Conservation (phyloP, 2,329 filamentous ascomycete genomes). For the Aureobasidium sp. region DNA sequence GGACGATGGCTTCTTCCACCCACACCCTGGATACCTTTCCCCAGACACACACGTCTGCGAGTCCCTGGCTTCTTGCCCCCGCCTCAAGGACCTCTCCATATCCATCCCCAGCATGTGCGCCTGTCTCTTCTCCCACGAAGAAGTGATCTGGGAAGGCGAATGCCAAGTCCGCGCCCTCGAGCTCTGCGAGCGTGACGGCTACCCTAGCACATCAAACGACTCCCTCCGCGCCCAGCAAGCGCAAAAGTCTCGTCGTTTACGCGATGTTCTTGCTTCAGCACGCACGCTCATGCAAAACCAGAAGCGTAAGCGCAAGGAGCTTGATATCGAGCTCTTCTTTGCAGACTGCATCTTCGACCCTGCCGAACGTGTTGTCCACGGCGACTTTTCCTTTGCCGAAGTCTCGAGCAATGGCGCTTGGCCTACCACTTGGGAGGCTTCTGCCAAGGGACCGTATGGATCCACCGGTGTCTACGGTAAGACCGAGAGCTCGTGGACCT, state of each 20-base stretch:
- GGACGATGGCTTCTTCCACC: slow-evolving; percentile 44
- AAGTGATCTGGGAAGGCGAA: slow-evolving; percentile 39
- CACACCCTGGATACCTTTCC: slow-evolving; percentile 36
- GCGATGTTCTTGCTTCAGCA: slow-evolving; percentile 33
- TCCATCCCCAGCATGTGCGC: slow-evolving; percentile 42
- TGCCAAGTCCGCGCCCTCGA: slow-evolving; percentile 43
- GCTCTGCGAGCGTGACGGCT: slow-evolving; percentile 29
- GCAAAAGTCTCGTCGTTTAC: slow-evolving; percentile 25
- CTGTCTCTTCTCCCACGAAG: slow-evolving; percentile 37
- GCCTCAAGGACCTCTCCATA: slow-evolving; percentile 41
- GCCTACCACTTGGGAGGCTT: slow-evolving; percentile 31
- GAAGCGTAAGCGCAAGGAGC: slow-evolving; percentile 29
- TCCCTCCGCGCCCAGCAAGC: slow-evolving; percentile 15
- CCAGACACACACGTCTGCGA: slow-evolving; percentile 39
- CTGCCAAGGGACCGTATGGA: slow-evolving; percentile 42
- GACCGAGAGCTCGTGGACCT: slow-evolving; percentile 34
- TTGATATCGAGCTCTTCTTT: slow-evolving; percentile 44
- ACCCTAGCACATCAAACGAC: slow-evolving; percentile 21
- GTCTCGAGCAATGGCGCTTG: slow-evolving; percentile 34
- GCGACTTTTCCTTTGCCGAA: slow-evolving; percentile 40
- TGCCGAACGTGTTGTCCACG: slow-evolving; percentile 37
- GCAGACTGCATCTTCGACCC: slow-evolving; percentile 45
- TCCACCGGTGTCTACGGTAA: slow-evolving; percentile 43
- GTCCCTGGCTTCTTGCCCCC: slow-evolving; percentile 38
- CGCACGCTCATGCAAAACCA: slow-evolving; percentile 34